Conservation (phyloP, 768 basidiomycete genomes). For the Lactarius indigo region DNA sequence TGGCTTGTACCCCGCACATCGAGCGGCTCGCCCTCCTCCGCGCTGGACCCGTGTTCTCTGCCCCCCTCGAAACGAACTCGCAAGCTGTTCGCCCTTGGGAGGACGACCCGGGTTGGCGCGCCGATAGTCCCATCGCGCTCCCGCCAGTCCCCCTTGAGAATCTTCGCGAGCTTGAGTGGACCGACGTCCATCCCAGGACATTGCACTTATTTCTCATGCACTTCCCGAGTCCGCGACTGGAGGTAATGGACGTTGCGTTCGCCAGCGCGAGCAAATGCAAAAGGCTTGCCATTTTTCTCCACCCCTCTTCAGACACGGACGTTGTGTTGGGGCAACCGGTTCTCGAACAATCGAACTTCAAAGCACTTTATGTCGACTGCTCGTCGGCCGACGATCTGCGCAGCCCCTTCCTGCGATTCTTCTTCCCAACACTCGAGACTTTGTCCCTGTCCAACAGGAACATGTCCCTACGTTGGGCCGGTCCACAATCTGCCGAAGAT, state of each 20-base stretch:
- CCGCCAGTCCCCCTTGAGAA: constrained; percentile 17
- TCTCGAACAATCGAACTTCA: constrained; percentile 13
- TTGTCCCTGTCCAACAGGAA: constrained; percentile 20
- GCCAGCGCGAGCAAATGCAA: constrained; percentile 14
- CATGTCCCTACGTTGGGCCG: not conserved
- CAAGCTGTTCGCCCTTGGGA: not conserved
- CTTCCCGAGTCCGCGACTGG: constrained; percentile 15
- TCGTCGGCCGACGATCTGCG: constrained; percentile 17
- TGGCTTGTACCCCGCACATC: constrained; percentile 18
- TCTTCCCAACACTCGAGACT: constrained; percentile 20
- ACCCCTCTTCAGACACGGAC: constrained; percentile 3
- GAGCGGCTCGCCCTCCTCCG: constrained; percentile 15
- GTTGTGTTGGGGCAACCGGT: not conserved
- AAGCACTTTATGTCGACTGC: constrained; percentile 16
- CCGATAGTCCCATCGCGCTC: not conserved
- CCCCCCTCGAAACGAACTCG: not conserved
- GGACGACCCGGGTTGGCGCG: constrained; percentile 8
- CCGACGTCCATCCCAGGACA: constrained; percentile 15
- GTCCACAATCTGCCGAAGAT: not conserved
- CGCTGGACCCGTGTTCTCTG: constrained; percentile 15
- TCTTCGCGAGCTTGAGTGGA: constrained; percentile 24
- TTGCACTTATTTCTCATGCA: constrained; percentile 15
- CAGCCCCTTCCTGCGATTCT: constrained; percentile 20
- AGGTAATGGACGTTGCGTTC: constrained; percentile 18
- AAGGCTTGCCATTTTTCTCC: not conserved